Conservation (phyloP, 1,284 basidiomycete species). For the Trichosporon ovoides region DNA sequence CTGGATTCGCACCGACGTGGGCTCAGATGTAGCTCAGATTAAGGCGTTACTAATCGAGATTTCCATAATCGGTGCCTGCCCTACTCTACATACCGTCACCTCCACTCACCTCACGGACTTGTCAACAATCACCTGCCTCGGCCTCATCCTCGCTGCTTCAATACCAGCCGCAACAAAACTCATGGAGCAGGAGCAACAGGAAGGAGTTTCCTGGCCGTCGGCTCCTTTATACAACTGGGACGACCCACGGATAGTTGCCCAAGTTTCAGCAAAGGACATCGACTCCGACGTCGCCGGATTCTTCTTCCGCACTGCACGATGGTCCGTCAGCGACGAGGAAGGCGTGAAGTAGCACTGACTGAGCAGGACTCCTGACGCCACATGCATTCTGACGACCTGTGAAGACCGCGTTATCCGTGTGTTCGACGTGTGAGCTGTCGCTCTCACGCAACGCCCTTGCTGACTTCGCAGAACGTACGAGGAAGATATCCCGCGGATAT, state of each 20-base stretch:
- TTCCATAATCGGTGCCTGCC: not conserved
- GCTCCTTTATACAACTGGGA: constrained; percentile 25
- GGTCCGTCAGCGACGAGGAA: constrained; percentile 24
- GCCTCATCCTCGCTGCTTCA: no score
- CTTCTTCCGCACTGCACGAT: constrained; percentile 40
- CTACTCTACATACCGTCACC: not conserved
- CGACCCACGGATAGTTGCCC: not conserved
- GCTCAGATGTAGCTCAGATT: no score
- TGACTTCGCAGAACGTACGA: not conserved
- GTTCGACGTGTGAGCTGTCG: constrained; percentile 26
- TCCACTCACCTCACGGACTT: not conserved
- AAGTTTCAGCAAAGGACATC: constrained; percentile 6
- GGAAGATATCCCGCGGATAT: not conserved
- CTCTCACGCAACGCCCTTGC: not conserved
- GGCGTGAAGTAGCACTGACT: not conserved
- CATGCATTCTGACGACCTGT: constrained; percentile 35
- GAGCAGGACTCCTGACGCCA: constrained; percentile 41
- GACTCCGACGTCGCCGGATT: constrained; percentile 16
- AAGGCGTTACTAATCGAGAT: no score
- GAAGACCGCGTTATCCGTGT: constrained; percentile 42
- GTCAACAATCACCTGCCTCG: constrained; percentile 1
- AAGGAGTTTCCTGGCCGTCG: constrained; percentile 20
- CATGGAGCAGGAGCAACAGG: not conserved
- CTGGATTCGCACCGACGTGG: no score
- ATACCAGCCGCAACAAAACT: no score